Base-by-base conservation (phyloP, 306 rosid species). In the Medicago ruthenica region DNA sequence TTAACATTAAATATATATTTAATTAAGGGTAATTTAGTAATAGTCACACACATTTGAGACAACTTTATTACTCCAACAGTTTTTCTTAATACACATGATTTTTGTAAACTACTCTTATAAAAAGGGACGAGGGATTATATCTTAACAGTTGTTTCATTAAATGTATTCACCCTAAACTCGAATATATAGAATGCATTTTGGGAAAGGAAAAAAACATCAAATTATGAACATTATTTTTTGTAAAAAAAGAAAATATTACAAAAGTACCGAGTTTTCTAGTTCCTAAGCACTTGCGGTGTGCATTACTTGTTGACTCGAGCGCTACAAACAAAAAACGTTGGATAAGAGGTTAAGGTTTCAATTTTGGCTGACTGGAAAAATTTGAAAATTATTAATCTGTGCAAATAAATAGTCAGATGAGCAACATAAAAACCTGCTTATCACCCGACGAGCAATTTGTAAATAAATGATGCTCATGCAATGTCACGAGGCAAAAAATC, bases 361-460 rank as follows among this genome's bases (percentile, higher is more conserved):
- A 39, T 55, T 66, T 75, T 64, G 71, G 17, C 55, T 11, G 22
- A 80, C 72, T 75, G 21, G 42, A 44, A 57, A 58, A 31, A 44
- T 42, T 57, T 21, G 27, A 44, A 53, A 14, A 82, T 53, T 77
- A 82, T 53, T 77, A 51, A 70, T 67, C 83, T 87, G 75, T 76
- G 81, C 88, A 88, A 65, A 75, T 63, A 81, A 89, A 6, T 75
- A 76, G 67, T 83, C 51, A 51, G 92, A 82, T 83, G 80, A 89
- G 87, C 95, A 78, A 78, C 69, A 45, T 22, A 58, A 83, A 87
- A 73, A 70, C 42, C 81, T 70, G 94, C 92, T 78, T 71, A 87
- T 85, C 92, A 75, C 59, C 42, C 40, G 39, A 70, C 63, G 27
- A 51, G 31, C 72, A 53, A 79, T 78, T 37, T 64, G 67, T 60